A percentile compares a stretch with the other conserved stretches of the same genome.
Evolutionary conservation across 2,329 filamentous ascomycete genomes (phyloP).

Genomic region (Fusarium fracticaudum): DNA sequence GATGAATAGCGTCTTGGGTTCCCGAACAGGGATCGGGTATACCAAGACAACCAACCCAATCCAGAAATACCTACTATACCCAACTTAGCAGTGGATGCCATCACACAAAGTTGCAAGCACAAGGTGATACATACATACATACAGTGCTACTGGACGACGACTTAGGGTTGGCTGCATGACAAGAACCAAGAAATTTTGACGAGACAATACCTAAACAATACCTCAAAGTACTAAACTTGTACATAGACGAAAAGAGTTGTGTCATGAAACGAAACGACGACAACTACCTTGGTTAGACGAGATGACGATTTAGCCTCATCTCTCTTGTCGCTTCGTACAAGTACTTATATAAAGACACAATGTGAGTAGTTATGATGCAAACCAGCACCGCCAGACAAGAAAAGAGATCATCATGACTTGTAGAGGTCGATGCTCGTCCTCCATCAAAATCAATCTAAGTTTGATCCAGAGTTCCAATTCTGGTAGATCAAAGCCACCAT

Average conservation of each 20-base stretch:
- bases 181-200: not conserved
- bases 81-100: not conserved
- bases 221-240: not conserved
- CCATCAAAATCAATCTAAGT: not conserved
- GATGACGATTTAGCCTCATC: not conserved
- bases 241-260: conserved; percentile 2
- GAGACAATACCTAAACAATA: not conserved
- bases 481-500: conserved; percentile 22
- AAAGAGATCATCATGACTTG: not conserved
- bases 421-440: not conserved
- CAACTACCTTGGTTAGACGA: conserved; percentile 3
- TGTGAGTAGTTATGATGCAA: not conserved
- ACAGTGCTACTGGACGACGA: not conserved
- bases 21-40: conserved; percentile 6
- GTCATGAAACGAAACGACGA: conserved; percentile 20
- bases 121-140: conserved; percentile 6
- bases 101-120: conserved; percentile 1
- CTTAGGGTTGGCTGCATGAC: not conserved
- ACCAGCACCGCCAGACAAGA: not conserved
- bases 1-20: conserved; percentile 7
- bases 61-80: not conserved
- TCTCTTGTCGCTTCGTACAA: not conserved
- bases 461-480: conserved; percentile 12
- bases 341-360: not conserved
- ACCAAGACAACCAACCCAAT: conserved; percentile 1